Evolutionary conservation across 257 asterid species (phyloP), one percentile per base, ranked within the genome.

Genomic region (Mitragyna speciosa): DNA sequence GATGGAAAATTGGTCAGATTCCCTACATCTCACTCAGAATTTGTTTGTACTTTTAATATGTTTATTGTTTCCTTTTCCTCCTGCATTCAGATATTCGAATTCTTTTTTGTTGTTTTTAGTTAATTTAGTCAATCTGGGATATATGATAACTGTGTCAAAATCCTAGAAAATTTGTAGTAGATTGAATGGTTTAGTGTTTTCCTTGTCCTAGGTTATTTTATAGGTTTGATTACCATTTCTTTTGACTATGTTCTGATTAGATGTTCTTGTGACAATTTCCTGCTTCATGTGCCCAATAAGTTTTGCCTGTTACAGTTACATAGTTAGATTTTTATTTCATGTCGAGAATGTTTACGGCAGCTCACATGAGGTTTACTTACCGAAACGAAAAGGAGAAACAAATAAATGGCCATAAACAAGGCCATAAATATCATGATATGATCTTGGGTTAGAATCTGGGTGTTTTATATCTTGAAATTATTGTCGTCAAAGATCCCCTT

Each of bases 1-100:
- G 92, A 73, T 91, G 49, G 87, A 87, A 66, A 91, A 89, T 82
- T 86, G 99, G 99, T 96, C 83, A 86, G 89, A 58, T 63, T 77
- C n/a, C 36, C 56, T 28, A 41, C 68, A 63, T 12, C 65, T 22
- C 5, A 6, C 15, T 58, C 52, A 73, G 33, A 28, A 19, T 28
- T 22, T 63, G 63, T 47, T 28, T 64, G 70, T 41, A 64, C 7
- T 31, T 26, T 64, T 10, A 15, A 14, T 64, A 28, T 64, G 70
- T 28, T 64, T 4, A 7, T 19, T n/a, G 26, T 19, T 45, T 12
- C 4, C 31, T n/a, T 31, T 59, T 43, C 45, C 26, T 22, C 24
- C 2, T 28, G 70, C 24, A 26, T 47, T 26, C 28, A 26, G 36
- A n/a, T 28, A 24, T 65, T 52, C 15, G n/a, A 16, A 22, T 31